Conservation (phyloP, 176 grass and related monocot species). For the Zoysia pacifica region DNA sequence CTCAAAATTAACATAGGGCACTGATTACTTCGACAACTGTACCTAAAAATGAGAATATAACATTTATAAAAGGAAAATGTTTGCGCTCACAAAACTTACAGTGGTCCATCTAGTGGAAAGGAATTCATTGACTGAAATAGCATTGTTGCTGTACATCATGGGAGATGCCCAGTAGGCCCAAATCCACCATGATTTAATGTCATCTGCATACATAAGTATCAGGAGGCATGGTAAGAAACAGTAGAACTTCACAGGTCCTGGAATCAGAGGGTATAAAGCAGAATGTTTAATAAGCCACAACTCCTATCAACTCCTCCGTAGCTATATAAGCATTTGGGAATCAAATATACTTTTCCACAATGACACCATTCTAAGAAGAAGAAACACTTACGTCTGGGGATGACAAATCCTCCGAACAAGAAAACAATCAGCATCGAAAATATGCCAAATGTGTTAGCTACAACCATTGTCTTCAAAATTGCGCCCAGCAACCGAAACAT, state of each 20-base stretch:
- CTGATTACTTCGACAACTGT: not conserved
- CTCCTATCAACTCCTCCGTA: not conserved
- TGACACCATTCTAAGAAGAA: not conserved
- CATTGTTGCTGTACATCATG: constrained; percentile 84
- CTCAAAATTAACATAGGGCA: not conserved
- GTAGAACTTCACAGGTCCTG: not conserved
- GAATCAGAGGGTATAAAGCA: not conserved
- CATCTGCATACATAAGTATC: constrained; percentile 48
- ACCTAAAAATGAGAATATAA: not conserved
- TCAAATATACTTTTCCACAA: not conserved
- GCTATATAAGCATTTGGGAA: not conserved
- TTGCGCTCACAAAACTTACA: constrained; percentile 46
- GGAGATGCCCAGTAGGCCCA: constrained; percentile 94
- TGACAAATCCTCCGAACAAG: constrained; percentile 78
- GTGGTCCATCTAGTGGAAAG: constrained; percentile 73
- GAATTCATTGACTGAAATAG: constrained; percentile 85
- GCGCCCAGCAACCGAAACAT: constrained; percentile 79
- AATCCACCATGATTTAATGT: constrained; percentile 92
- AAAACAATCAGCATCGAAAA: constrained; percentile 71
- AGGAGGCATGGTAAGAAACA: not conserved
- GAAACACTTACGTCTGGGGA: constrained; percentile 58
- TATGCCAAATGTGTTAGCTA: constrained; percentile 75
- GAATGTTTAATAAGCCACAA: not conserved
- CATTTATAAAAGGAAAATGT: not conserved
- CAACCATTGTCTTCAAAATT: constrained; percentile 71